Base-by-base conservation (phyloP, 371 early-diverging fungal species). In the Mortierella sp. region DNA sequence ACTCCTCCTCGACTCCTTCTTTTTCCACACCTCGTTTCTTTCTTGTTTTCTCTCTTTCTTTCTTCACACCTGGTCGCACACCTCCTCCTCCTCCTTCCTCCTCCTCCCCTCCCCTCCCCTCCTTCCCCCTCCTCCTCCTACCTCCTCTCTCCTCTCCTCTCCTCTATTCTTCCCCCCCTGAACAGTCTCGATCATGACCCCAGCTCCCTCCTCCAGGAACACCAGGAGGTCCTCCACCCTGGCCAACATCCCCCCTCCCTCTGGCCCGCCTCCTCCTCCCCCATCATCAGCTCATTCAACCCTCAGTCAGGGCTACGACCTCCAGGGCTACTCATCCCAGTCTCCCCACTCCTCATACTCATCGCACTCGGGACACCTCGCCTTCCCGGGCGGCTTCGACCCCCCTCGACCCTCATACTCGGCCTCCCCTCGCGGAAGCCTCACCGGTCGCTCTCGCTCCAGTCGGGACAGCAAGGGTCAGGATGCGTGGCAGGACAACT, bases 291-390 rank as follows among this genome's bases (percentile, higher is more conserved):
- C 31, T 48, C 19, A 46, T 49, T 14, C 31, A 65, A 23, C 23
- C 23, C 54, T 23, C 41, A n/a, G 42, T 16, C 9, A 13, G 23
- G 27, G 47, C 23, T 48, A 50, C 26, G 54, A 54, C 28, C 34
- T 34, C 7, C 70, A 63, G 19, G 43, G 45, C 42, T 27, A 52
- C 31, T n/a, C 49, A 13, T 49, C 38, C n/a, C 63, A 58, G 16
- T 67, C 74, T 3, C 27, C 74, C 0, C 67, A 60, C 31, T 73
- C 74, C 23, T 73, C 74, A 16, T 64, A 51, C 45, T 73, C 74
- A 13, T 73, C 68, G 1, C 67, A 62, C 5, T 61, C 72, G 21
- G 72, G 58, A 7, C 64, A 52, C 26, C 58, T 42, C 49, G 31
- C 50, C 50, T 60, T 34, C 23, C 64, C 7, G 67, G 27, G 51